Evolutionary conservation across 371 early-diverging fungal species (phyloP), one percentile per base, ranked within the genome.

Genomic region (Mortierella sp.): DNA sequence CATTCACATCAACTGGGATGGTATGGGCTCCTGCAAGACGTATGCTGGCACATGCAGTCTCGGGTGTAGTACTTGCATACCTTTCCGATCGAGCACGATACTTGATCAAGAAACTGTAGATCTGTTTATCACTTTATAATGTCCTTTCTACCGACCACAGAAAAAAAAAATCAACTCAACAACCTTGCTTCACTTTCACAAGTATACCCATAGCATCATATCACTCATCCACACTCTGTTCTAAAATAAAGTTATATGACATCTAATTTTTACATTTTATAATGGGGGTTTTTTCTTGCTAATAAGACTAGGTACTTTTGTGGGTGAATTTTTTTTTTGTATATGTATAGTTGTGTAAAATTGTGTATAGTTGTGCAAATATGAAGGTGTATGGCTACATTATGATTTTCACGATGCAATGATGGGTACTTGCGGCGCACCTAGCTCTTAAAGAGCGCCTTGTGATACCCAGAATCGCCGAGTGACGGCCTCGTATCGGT

Each of bases 401-500:
- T 13, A 10, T 37, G 40, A 37, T 10, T 5, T 37, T 13, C 40
- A 37, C 8, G 40, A 37, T 37, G 40, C 8, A 43, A 43, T 2
- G 19, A 43, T 17, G 5, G 45, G 45, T 4, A 17, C 45, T 43
- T 13, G 45, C 19, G 54, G 54, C 31, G 31, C 35, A 34, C 10
- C 47, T 54, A 61, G 62, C 61, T 23, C 45, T 75, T 61, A 80
- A 26, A 80, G 65, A 23, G 81, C 81, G 45, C 81, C 81, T 28
- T 64, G 71, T 13, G 75, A 55, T 29, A 75, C 71, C 65, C 70
- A 74, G 62, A 80, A 80, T 7, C 72, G 65, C 19, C 81, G 81
- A 3, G 81, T 74, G 55, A 80, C 40, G 23, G 81, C 63, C 61
- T 80, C 81, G 31, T 70, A 80, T 4, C 81, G 81, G 60, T 80